phyloP scores from a whole-genome alignment of 305 asterid species.

The Rubia balearica region DNA sequence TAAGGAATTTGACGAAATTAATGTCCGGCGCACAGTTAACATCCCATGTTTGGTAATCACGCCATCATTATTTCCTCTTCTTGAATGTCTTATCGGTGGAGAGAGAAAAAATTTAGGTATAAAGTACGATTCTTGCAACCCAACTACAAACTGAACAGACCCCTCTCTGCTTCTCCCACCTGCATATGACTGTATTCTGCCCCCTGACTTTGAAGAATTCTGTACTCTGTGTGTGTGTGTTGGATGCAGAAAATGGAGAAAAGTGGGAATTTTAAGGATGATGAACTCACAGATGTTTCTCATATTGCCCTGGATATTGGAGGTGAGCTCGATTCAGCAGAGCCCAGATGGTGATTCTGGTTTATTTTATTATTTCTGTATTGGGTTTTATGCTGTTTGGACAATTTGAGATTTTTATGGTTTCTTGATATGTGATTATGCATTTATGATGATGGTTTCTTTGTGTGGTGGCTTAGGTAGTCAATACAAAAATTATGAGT shows the following conservation, averaged over 20 bases:
- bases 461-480: background rate
- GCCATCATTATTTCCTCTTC: conserved; percentile 4
- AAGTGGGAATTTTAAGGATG: conserved; percentile 14
- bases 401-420: background rate
- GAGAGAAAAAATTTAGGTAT: conserved; percentile 8
- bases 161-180: conserved; percentile 1
- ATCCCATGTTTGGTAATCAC: conserved; percentile 10
- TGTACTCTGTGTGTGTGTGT: background rate
- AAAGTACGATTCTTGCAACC: conserved; percentile 11
- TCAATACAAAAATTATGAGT: background rate
- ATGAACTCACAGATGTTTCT: conserved; percentile 37
- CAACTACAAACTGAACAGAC: conserved; percentile 11
- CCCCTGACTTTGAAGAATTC: background rate
- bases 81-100: background rate
- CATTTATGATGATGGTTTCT: background rate
- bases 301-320: conserved; percentile 82
- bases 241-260: conserved; percentile 26
- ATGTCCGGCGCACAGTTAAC: background rate
- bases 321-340: conserved; percentile 36
- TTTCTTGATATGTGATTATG: background rate
- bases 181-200: background rate
- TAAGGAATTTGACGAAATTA: background rate
- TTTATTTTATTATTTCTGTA: background rate
- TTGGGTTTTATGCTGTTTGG: background rate
- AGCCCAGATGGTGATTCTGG: background rate